Percentiles rank a stretch among this genome's conserved stretches.
phyloP scores from a whole-genome alignment of 2,329 filamentous ascomycete genomes.

The Aspergillus fructus region DNA sequence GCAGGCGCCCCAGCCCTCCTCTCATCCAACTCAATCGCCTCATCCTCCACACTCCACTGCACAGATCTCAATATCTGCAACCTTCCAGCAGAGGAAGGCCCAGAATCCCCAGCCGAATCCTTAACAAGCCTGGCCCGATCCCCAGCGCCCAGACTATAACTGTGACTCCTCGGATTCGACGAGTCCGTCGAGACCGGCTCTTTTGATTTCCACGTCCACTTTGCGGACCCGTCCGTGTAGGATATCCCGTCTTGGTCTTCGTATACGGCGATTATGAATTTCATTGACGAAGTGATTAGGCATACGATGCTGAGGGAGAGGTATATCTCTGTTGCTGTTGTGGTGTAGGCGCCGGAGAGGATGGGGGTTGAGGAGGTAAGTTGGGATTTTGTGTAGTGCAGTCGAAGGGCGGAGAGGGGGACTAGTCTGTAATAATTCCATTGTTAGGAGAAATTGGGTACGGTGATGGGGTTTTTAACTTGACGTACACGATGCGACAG shows the following conservation, averaged over 20 bases:
- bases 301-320: constrained; percentile 44
- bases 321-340: constrained; percentile 42
- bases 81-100: neutral
- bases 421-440: constrained; percentile 33
- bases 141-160: neutral
- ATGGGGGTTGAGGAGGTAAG: constrained; percentile 37
- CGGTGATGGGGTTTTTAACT: no score
- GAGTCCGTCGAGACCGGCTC: neutral
- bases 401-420: constrained; percentile 37
- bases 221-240: constrained; percentile 18
- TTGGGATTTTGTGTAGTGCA: constrained; percentile 36
- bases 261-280: constrained; percentile 44
- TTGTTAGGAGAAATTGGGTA: no score
- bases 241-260: constrained; percentile 26
- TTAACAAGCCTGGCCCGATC: neutral
- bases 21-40: constrained; percentile 1
- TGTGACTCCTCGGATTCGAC: neutral
- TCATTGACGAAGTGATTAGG: constrained; percentile 44
- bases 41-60: constrained; percentile 3
- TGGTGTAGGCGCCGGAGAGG: constrained; percentile 36
- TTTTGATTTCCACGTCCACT: neutral
- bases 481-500: constrained; percentile 40
- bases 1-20: neutral
- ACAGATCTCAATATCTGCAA: neutral
- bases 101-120: neutral